Evolutionary conservation across 2,329 filamentous ascomycete species (phyloP).

Genomic region (Mycosphaerelloides madeirae): DNA sequence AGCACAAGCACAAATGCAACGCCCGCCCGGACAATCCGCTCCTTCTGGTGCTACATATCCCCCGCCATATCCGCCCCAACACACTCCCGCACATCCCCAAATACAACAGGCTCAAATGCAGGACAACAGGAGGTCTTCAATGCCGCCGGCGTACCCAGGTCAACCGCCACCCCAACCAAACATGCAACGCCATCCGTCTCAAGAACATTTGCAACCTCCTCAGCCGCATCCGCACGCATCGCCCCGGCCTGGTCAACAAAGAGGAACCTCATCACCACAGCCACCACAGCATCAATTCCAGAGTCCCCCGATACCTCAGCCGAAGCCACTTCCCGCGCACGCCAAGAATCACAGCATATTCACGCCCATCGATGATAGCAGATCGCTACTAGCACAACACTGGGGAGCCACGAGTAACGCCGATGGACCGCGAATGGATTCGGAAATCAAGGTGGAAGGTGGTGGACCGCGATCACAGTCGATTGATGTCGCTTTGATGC

Average conservation of each 20-base stretch:
- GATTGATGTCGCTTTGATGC: conserved; percentile 57
- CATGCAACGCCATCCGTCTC: conserved; percentile 36
- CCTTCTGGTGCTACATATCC: conserved; percentile 23
- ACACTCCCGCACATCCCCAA: conserved; percentile 36
- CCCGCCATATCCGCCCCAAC: conserved; percentile 25
- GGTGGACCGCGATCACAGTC: conserved; percentile 55
- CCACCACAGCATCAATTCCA: conserved; percentile 48
- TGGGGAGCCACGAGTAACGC: conserved; percentile 54
- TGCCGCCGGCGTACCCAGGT: conserved; percentile 64
- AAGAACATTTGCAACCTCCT: conserved; percentile 29
- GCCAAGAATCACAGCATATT: conserved; percentile 87
- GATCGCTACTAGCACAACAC: conserved; percentile 82
- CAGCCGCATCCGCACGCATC: conserved; percentile 35
- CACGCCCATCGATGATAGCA: conserved; percentile 90
- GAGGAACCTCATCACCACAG: conserved; percentile 45
- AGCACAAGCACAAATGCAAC: conserved; percentile 46
- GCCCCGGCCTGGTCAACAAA: conserved; percentile 31
- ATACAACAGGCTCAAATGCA: conserved; percentile 68
- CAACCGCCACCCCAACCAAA: conserved; percentile 53
- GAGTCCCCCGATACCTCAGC: conserved; percentile 54
- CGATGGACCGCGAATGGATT: conserved; percentile 43
- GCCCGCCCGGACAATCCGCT: conserved; percentile 24
- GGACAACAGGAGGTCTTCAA: conserved; percentile 68
- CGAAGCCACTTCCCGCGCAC: conserved; percentile 56
- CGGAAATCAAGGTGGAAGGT: conserved; percentile 39